These are phyloP conservation scores for Calendula officinalis DNA, from an alignment of 129 eudicot species.

Conservation along the genomic window DNA sequence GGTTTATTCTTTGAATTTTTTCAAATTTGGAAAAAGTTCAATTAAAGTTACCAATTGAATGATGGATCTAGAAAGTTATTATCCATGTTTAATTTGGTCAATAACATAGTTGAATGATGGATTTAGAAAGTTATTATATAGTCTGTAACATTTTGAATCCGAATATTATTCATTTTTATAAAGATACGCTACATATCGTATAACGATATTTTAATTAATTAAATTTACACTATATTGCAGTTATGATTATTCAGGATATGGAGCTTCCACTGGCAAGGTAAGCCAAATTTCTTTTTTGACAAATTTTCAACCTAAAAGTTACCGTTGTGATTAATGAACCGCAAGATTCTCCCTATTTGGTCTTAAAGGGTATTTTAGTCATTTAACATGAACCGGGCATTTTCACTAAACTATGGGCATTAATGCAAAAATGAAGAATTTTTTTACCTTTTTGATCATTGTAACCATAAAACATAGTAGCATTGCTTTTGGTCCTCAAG, in stretches of 20 bases:
- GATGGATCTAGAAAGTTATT: background rate
- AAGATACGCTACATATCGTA: background rate
- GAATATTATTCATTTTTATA: no score
- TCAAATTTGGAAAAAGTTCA: no score
- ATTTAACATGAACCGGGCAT: background rate
- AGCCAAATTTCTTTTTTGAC: slow-evolving; percentile 20
- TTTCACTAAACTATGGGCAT: no score
- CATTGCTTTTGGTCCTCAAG: background rate
- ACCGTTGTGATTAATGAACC: slow-evolving; percentile 2
- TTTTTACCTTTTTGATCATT: no score
- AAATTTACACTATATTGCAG: slow-evolving; percentile 58
- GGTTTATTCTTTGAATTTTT: background rate
- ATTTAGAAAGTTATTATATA: background rate
- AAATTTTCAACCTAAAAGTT: background rate
- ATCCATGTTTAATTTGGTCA: slow-evolving; percentile 5
- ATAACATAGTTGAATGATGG: background rate
- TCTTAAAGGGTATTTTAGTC: slow-evolving; percentile 12
- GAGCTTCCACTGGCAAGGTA: slow-evolving; percentile 97
- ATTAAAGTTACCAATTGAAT: background rate
- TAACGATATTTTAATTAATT: background rate
- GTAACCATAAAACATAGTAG: no score
- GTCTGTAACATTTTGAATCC: background rate
- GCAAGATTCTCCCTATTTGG: background rate
- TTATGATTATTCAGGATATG: slow-evolving; percentile 98
- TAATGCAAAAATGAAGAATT: no score